phyloP scores from a whole-genome alignment of 2,329 filamentous ascomycete genomes.

The Colletotrichum lini region DNA sequence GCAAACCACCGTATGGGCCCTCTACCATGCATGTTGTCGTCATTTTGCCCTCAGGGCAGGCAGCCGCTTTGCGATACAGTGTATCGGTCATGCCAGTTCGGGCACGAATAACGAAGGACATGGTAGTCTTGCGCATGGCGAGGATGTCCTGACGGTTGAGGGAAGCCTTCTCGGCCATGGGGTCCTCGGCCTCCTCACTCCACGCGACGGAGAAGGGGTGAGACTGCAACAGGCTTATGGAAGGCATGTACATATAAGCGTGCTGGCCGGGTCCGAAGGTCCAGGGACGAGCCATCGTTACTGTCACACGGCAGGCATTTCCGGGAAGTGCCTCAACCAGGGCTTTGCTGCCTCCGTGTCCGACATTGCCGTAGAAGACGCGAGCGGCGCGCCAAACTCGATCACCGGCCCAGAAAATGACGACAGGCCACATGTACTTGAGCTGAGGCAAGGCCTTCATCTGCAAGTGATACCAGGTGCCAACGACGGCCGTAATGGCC shows the following conservation, averaged over 20 bases:
- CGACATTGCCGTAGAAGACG: constrained; percentile 76
- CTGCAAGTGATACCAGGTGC: constrained; percentile 77
- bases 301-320: constrained; percentile 80
- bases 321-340: constrained; percentile 83
- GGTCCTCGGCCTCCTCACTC: constrained; percentile 75
- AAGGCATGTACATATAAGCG: constrained; percentile 84
- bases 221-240: constrained; percentile 79
- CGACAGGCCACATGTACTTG: constrained; percentile 71
- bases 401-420: constrained; percentile 78
- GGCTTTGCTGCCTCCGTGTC: constrained; percentile 75
- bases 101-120: constrained; percentile 81
- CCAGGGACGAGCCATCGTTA: constrained; percentile 84
- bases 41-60: constrained; percentile 72
- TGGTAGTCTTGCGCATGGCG: constrained; percentile 72
- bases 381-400: constrained; percentile 71
- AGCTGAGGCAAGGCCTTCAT: constrained; percentile 69
- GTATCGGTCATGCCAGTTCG: constrained; percentile 81
- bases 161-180: constrained; percentile 68
- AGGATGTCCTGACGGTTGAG: constrained; percentile 72
- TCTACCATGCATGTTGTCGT: constrained; percentile 78
- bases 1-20: constrained; percentile 82
- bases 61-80: constrained; percentile 77
- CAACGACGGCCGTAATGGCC: constrained; percentile 72
- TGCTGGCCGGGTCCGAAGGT: constrained; percentile 82
- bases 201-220: constrained; percentile 87